phyloP scores from a whole-genome alignment of 805 yeast genomes.

The Priceomyces haplophilus region DNA sequence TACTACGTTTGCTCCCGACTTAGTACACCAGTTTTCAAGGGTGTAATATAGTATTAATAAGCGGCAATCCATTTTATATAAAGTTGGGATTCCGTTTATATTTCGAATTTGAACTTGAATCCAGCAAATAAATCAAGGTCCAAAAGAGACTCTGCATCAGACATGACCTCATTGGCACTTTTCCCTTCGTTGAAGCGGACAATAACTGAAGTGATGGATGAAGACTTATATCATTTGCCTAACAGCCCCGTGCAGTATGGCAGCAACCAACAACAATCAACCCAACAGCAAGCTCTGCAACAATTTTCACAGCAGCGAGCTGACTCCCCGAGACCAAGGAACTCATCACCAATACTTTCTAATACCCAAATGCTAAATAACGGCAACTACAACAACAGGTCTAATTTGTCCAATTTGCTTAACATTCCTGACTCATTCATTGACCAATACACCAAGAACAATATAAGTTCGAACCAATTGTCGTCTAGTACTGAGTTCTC shows the following conservation, averaged over 20 bases:
- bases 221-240: constrained; percentile 49
- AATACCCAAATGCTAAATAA: constrained; percentile 8
- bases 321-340: constrained; percentile 9
- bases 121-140: neutral
- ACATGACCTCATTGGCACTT: constrained; percentile 49
- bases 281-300: constrained; percentile 2
- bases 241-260: constrained; percentile 16
- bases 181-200: constrained; percentile 52
- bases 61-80: neutral
- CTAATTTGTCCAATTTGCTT: constrained; percentile 25
- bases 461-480: constrained; percentile 4
- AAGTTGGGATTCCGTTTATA: neutral
- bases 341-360: constrained; percentile 12
- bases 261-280: constrained; percentile 3
- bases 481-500: constrained; percentile 3
- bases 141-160: neutral
- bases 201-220: constrained; percentile 57
- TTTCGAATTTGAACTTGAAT: neutral
- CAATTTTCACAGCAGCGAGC: constrained; percentile 6
- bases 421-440: constrained; percentile 31
- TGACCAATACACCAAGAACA: constrained; percentile 18
- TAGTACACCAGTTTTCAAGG: neutral
- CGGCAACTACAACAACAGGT: constrained; percentile 15
- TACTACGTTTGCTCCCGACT: neutral
- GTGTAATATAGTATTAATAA: neutral